A percentile compares a stretch with the other conserved stretches of the same genome.
phyloP scores from a whole-genome alignment of 164 flowering plant genomes.

The Paratinospora sagittata region DNA sequence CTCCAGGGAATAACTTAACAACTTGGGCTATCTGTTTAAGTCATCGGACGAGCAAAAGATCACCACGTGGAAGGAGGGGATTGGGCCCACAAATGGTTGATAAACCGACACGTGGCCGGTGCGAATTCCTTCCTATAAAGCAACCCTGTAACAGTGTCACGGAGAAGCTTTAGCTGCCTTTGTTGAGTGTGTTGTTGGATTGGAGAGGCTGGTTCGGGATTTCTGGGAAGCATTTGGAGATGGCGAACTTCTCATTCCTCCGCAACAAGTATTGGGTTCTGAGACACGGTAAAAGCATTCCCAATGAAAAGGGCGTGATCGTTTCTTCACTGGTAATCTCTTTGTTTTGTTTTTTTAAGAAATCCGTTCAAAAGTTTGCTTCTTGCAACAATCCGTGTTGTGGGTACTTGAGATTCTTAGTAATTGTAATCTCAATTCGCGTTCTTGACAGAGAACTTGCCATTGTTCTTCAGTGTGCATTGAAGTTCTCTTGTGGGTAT shows the following conservation, averaged over 20 bases:
- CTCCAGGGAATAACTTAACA: neutral
- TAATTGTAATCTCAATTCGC: neutral
- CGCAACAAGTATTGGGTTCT: slow-evolving; percentile 80
- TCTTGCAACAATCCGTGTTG: neutral
- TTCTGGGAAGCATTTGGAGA: slow-evolving; percentile 1
- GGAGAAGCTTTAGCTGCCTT: neutral
- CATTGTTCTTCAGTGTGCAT: too few relatives aligned
- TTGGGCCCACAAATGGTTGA: neutral
- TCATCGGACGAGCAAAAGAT: too few relatives aligned
- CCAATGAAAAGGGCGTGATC: slow-evolving; percentile 77
- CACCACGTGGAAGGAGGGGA: neutral
- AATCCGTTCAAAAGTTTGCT: neutral
- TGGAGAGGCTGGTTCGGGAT: too few relatives aligned
- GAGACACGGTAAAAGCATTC: slow-evolving; percentile 92
- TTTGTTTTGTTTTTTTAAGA: neutral
- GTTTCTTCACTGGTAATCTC: slow-evolving; percentile 70
- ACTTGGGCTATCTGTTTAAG: neutral
- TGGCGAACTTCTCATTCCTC: slow-evolving; percentile 34
- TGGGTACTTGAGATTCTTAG: too few relatives aligned
- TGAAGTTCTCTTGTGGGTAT: too few relatives aligned
- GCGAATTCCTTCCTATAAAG: neutral
- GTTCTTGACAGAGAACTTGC: neutral
- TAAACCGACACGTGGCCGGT: neutral
- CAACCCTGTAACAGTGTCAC: too few relatives aligned
- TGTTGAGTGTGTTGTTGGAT: too few relatives aligned